Evolutionary conservation across 805 yeast species (phyloP), one percentile per base, ranked within the genome.

Genomic region (Monosporozyma aquatica): DNA sequence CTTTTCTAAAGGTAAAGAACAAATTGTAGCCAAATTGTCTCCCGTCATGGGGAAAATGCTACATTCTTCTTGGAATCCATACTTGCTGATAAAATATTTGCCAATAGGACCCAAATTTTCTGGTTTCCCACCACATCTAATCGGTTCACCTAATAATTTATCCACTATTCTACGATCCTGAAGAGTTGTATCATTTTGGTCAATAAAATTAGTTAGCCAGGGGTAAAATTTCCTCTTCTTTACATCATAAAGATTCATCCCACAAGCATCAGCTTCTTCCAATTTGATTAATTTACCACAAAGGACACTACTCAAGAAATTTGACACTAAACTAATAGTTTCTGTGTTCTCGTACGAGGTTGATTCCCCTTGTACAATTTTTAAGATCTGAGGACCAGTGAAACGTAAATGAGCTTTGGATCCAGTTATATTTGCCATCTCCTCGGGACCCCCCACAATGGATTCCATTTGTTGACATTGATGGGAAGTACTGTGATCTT

Each of bases 371-470:
- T 76, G 68, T 2, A 75, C 75, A 37, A 87, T 63, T 53, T 84
- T 85, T 49, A 90, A 67, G 41, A 87, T 86, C 65, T 87, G 97
- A n/a, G 90, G 77, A 0, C 96, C 96, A 0, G 95, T 87, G 57
- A 87, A 87, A 46, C 96, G 69, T 55, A 82, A 82, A 62, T 87
- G 95, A 2, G 95, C 95, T 52, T 80, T 75, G 3, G 95, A 83
- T 1, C 97, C 96, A 0, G 95, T 82, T 20, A 80, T 61, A 28
- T 66, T 53, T 6, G 94, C 87, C 55, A 87, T 64, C 9, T 50
- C 48, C 5, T 64, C 52, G 10, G 72, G 64, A 23, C 89, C 92
- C 3, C 84, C 87, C 9, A 73, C 73, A 1, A 67, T 67, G 1
- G 58, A 57, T 54, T 85, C 92, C 52, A 86, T 80, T 26, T 60